A percentile compares a stretch with the other conserved stretches of the same genome.
These are phyloP conservation scores for Nelumbo lutea DNA, from an alignment of 164 flowering plant genomes.

Conservation along the genomic window DNA sequence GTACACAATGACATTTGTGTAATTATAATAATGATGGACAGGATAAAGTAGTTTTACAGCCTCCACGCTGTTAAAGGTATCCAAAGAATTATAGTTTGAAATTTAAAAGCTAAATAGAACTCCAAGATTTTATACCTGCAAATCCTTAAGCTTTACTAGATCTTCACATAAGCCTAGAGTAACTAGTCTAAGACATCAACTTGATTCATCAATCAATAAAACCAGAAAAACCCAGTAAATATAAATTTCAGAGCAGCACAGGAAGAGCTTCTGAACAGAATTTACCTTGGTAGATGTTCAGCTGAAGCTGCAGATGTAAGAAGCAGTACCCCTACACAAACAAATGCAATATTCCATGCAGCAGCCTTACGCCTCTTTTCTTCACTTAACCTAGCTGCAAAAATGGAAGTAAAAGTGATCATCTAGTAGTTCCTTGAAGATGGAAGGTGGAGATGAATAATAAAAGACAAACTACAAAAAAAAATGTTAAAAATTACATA, in stretches of 20 bases:
- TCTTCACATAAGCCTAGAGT: no score
- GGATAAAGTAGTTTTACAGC: no score
- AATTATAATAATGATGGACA: no score
- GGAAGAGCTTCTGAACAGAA: conserved; percentile 1
- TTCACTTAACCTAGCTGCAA: conserved; percentile 40
- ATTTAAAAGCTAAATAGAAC: no score
- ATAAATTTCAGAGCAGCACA: not conserved
- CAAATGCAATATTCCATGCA: conserved; percentile 61
- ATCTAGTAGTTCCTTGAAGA: not conserved
- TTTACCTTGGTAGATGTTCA: conserved; percentile 54
- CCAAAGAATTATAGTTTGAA: no score
- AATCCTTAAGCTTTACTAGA: no score
- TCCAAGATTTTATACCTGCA: no score
- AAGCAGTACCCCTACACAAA: conserved; percentile 63
- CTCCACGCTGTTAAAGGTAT: no score
- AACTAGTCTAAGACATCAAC: no score
- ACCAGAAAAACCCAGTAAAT: not conserved
- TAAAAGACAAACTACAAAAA: not conserved
- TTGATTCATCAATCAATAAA: no score
- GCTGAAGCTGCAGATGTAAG: conserved; percentile 72
- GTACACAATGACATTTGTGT: no score
- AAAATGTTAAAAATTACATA: no score
- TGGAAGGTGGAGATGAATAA: not conserved
- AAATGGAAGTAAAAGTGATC: not conserved
- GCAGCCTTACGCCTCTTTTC: conserved; percentile 68